Conservation (phyloP, 495 filamentous ascomycete genomes). For the Trichoderma gamsii region DNA sequence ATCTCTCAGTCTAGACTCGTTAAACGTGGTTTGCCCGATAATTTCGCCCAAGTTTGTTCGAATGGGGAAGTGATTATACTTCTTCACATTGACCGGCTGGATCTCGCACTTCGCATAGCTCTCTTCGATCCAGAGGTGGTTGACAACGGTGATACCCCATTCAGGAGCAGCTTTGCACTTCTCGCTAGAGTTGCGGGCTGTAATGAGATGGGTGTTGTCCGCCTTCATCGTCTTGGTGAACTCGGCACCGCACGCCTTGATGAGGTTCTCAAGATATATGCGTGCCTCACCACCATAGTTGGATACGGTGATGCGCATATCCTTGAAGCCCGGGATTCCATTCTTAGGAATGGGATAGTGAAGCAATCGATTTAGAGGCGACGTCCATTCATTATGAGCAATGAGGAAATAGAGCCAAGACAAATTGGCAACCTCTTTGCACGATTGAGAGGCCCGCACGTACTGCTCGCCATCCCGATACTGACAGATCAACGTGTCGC, state of each 20-base stretch:
- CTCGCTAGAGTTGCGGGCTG: constrained; percentile 78
- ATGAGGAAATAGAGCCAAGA: constrained; percentile 92
- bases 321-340: constrained; percentile 73
- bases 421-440: constrained; percentile 83
- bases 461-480: constrained; percentile 80
- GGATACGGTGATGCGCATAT: constrained; percentile 74
- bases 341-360: constrained; percentile 79
- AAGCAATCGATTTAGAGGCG: constrained; percentile 68
- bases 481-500: constrained; percentile 78
- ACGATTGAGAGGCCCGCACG: constrained; percentile 60
- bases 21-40: constrained; percentile 69
- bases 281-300: constrained; percentile 95
- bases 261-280: constrained; percentile 87
- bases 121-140: constrained; percentile 97
- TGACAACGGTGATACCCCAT: constrained; percentile 85
- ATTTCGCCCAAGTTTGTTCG: constrained; percentile 90
- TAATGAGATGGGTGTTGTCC: constrained; percentile 93
- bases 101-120: constrained; percentile 83
- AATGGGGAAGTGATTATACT: constrained; percentile 76
- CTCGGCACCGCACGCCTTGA: constrained; percentile 71
- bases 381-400: constrained; percentile 79
- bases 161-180: constrained; percentile 87
- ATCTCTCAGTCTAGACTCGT: constrained; percentile 31
- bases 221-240: constrained; percentile 90
- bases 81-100: constrained; percentile 57